phyloP scores from a whole-genome alignment of 2,329 filamentous ascomycete genomes.

The Stylonectria norvegica region DNA sequence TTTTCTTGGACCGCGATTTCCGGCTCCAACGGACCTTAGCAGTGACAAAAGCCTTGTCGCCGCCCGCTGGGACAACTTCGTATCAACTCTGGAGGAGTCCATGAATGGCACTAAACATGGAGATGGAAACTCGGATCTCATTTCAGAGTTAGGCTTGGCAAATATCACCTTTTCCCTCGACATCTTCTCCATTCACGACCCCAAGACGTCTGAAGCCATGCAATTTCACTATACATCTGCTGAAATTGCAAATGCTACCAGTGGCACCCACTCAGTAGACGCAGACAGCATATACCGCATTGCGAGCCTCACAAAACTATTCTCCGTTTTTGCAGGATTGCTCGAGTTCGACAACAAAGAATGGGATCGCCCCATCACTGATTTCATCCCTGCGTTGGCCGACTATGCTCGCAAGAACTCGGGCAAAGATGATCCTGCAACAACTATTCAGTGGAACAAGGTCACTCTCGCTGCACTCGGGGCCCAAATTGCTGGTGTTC shows the following conservation, averaged over 20 bases:
- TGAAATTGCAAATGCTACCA: slow-evolving; percentile 1
- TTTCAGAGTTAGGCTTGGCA: slow-evolving; percentile 1
- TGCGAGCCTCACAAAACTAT: slow-evolving; percentile 41
- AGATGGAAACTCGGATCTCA: not conserved
- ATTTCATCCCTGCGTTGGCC: slow-evolving; percentile 11
- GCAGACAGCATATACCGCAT: slow-evolving; percentile 42
- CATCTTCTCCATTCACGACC: slow-evolving; percentile 14
- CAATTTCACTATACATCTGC: slow-evolving; percentile 13
- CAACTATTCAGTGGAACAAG: slow-evolving; percentile 28
- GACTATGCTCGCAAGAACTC: not conserved
- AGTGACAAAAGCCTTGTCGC: slow-evolving; percentile 7
- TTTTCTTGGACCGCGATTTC: slow-evolving; percentile 9
- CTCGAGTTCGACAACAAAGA: slow-evolving; percentile 15
- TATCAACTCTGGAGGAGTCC: not conserved
- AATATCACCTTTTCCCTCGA: slow-evolving; percentile 13
- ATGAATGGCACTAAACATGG: not conserved
- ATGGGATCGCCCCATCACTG: slow-evolving; percentile 13
- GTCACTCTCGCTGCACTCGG: slow-evolving; percentile 38
- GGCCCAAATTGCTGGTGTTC: slow-evolving; percentile 24
- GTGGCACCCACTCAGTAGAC: slow-evolving; percentile 27
- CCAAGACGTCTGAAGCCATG: slow-evolving; percentile 2
- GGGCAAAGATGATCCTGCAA: not conserved
- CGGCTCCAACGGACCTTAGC: slow-evolving; percentile 7
- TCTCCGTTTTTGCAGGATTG: slow-evolving; percentile 36
- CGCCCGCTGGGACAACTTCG: slow-evolving; percentile 4